Evolutionary conservation across 2,329 filamentous ascomycete genomes (phyloP).

Genomic region (Pseudogymnoascus sp.): DNA sequence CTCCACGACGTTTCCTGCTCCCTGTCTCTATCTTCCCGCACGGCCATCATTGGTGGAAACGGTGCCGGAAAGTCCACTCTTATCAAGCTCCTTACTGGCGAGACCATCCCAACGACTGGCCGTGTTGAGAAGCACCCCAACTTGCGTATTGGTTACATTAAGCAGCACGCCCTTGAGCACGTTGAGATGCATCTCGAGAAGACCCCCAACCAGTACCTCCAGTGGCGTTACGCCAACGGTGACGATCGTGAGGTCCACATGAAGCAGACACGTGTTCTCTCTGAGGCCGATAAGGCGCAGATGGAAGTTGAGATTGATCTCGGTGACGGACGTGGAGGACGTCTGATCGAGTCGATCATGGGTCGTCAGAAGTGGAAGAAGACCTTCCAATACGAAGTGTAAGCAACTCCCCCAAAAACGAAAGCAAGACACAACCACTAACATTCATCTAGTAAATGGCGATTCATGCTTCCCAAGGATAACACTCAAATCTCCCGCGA

Average conservation of each 20-base stretch:
- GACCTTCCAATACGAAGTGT: conserved; percentile 95
- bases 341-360: conserved; percentile 79
- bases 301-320: conserved; percentile 88
- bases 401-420: conserved; percentile 30
- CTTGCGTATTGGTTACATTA: conserved; percentile 97
- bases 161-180: conserved; percentile 97
- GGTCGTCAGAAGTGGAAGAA: conserved; percentile 99
- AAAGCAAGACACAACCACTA: conserved; percentile 20
- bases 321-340: conserved; percentile 67
- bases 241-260: conserved; percentile 94
- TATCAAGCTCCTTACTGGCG: conserved; percentile 93
- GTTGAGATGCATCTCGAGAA: conserved; percentile 99
- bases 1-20: conserved; percentile 79
- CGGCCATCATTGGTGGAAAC: conserved; percentile 94
- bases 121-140: conserved; percentile 98
- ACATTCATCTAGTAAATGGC: conserved; percentile 67
- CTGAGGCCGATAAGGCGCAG: conserved; percentile 74
- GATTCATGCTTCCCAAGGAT: conserved; percentile 77
- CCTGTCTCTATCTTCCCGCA: conserved; percentile 79
- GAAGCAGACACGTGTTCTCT: conserved; percentile 92
- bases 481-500: conserved; percentile 92
- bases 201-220: conserved; percentile 96
- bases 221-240: conserved; percentile 96
- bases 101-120: conserved; percentile 72
- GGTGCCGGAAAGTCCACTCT: conserved; percentile 97